These are phyloP conservation scores for Pistacia integerrima DNA, from an alignment of 345 rosid species.

Conservation along the genomic window DNA sequence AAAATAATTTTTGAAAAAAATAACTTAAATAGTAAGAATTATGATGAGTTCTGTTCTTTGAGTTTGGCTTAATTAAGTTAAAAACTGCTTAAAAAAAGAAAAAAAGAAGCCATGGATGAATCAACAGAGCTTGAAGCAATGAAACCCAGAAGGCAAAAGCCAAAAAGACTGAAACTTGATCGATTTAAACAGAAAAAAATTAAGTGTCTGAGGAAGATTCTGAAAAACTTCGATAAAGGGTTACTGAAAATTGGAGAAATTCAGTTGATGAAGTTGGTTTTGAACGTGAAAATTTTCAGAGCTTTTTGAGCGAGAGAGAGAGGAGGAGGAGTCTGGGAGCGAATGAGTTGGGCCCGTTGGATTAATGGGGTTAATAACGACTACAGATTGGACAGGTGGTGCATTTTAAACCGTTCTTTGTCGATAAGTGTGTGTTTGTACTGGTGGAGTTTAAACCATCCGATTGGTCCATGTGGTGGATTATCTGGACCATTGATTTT, in stretches of 20 bases:
- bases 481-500: constrained; percentile 21
- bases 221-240: neutral
- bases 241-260: neutral
- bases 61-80: too few relatives aligned
- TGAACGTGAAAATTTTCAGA: neutral
- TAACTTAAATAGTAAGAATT: too few relatives aligned
- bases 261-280: neutral
- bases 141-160: too few relatives aligned
- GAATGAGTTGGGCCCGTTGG: constrained; percentile 23
- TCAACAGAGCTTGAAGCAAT: neutral
- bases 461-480: constrained; percentile 13
- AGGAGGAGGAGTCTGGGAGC: neutral
- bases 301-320: neutral
- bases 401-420: constrained; percentile 25
- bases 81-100: too few relatives aligned
- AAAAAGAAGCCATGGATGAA: neutral
- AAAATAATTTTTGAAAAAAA: too few relatives aligned
- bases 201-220: neutral
- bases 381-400: constrained; percentile 26
- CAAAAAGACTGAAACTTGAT: too few relatives aligned
- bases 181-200: neutral
- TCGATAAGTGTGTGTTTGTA: constrained; percentile 32
- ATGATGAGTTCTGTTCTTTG: too few relatives aligned
- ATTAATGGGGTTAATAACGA: constrained; percentile 17
- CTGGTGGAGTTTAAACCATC: constrained; percentile 7